phyloP scores from a whole-genome alignment of 495 filamentous ascomycete genomes.

The Daldinia decipiens region DNA sequence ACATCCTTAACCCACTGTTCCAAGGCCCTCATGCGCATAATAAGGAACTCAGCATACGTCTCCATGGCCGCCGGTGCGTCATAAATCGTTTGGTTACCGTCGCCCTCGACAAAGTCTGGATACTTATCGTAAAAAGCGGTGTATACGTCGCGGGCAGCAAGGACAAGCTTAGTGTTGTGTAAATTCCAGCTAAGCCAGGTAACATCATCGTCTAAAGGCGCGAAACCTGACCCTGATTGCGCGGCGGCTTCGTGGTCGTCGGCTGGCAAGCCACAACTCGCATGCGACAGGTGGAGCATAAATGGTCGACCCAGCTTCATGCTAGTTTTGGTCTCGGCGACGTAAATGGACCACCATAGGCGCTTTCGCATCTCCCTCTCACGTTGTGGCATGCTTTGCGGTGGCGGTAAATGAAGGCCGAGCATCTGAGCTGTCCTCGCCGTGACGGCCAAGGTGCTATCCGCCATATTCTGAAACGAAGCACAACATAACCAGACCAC shows the following conservation, averaged over 20 bases:
- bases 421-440: constrained; percentile 57
- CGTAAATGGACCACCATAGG: constrained; percentile 62
- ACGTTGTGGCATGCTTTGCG: constrained; percentile 43
- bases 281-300: constrained; percentile 43
- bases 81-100: constrained; percentile 13
- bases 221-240: constrained; percentile 51
- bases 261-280: constrained; percentile 50
- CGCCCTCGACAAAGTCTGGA: constrained; percentile 24
- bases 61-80: constrained; percentile 35
- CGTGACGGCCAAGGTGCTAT: constrained; percentile 52
- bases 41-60: constrained; percentile 45
- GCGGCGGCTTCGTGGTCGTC: constrained; percentile 43
- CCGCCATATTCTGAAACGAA: constrained; percentile 59
- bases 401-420: constrained; percentile 60
- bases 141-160: constrained; percentile 52
- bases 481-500: constrained; percentile 59
- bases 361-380: constrained; percentile 55
- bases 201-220: constrained; percentile 40
- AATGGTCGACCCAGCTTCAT: constrained; percentile 63
- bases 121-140: constrained; percentile 48
- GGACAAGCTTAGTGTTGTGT: constrained; percentile 51
- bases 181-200: constrained; percentile 49
- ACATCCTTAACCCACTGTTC: constrained; percentile 54
- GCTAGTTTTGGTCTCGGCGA: constrained; percentile 55
- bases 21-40: constrained; percentile 40